Conservation (phyloP, 257 asterid species). For the Solanum chmielewskii region DNA sequence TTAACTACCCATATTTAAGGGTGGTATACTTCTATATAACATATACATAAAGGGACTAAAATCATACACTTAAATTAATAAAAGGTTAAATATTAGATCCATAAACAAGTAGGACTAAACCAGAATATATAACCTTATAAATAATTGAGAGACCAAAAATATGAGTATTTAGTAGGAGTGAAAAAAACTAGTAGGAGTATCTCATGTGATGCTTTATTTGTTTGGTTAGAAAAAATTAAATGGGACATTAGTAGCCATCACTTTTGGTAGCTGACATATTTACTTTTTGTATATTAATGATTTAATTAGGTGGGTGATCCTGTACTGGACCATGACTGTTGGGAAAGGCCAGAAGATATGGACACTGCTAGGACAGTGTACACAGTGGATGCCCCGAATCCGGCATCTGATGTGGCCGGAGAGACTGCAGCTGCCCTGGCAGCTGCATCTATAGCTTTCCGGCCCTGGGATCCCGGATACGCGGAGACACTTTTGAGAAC, state of each 20-base stretch:
- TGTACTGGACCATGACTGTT: conserved; percentile 67
- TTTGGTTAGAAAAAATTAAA: background rate
- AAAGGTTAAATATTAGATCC: background rate
- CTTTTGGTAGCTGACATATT: background rate
- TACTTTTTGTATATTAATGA: background rate
- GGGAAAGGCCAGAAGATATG: conserved; percentile 99
- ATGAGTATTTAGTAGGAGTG: background rate
- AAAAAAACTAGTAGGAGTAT: too few species aligned
- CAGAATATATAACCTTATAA: background rate
- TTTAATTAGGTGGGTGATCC: conserved; percentile 86
- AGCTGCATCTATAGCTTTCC: conserved; percentile 79
- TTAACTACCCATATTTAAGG: background rate
- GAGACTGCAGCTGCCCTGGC: conserved; percentile 98
- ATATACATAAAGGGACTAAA: background rate
- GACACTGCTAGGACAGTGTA: conserved; percentile 88
- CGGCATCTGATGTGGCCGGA: conserved; percentile 97
- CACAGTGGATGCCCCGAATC: conserved; percentile 78
- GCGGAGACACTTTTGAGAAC: conserved; percentile 59
- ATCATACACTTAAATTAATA: background rate
- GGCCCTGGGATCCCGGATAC: conserved; percentile 66
- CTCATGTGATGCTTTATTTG: background rate
- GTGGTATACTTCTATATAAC: background rate
- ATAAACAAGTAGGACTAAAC: background rate
- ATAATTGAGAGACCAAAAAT: background rate
- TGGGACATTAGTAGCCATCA: background rate